Base-by-base conservation (phyloP, 2,329 filamentous ascomycete genomes). In the Chaetomium strumarium region DNA sequence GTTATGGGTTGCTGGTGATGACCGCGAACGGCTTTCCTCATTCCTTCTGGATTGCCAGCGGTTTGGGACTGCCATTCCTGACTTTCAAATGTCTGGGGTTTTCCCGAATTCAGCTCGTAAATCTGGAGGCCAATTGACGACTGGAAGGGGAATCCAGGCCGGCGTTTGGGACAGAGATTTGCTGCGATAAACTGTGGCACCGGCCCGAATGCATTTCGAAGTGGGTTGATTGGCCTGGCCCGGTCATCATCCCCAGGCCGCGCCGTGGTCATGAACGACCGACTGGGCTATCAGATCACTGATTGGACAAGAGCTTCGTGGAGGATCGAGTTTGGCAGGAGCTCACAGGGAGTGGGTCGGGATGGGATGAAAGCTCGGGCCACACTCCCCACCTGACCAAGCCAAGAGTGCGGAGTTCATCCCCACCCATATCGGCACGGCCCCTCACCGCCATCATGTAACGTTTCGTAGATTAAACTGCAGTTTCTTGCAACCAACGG, bases 271-370 rank as follows among this genome's bases (percentile, higher is more conserved):
- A 12, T 39, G 31, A 31, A 30, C 9, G 24, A 20, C 5, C 2
- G 7, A 41, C n/a, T 7, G 36, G 38, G 29, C 17, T 8, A 13
- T 20, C 29, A 14, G 20, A 4, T 9, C n/a, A 9, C 41, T 55
- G 44, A 58, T 60, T 58, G 56, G 54, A 7, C 11, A n/a, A 16
- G 10, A 31, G 33, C 12, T 19, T 9, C n/a, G 5, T 10, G 5
- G 4, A 39, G n/a, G 12, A 31, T 51, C 51, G 11, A 17, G 56
- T 60, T 60, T 54, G 58, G 58, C 58, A 60, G 58, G 58, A 60
- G 58, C 46, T 50, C 46, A 17, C 30, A 20, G 36, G 24, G n/a
- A 29, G 41, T 39, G 44, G 38, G 31, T 13, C 16, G 5, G 14
- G 47, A 52, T 45, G 43, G 41, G 30, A n/a, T 13, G 10, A 17